Percentiles rank a stretch among this genome's conserved stretches.
Conservation (phyloP, 2,329 filamentous ascomycete species). For the Aspergillus viridinutans region DNA sequence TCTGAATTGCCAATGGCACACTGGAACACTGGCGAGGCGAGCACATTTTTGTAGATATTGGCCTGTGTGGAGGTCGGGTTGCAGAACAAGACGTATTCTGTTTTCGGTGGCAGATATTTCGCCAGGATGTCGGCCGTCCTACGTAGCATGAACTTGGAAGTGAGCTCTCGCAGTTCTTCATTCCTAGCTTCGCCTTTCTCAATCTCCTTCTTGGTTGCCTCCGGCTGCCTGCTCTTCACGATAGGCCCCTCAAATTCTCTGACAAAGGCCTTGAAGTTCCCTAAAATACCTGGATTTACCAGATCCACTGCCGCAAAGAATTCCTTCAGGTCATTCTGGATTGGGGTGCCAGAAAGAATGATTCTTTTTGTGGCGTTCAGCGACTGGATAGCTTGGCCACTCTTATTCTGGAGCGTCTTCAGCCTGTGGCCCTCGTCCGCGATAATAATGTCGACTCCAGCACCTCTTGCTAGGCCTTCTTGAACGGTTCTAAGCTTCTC, state of each 20-base stretch:
- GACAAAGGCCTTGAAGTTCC: slow-evolving; percentile 60
- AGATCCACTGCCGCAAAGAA: slow-evolving; percentile 67
- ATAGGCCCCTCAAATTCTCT: slow-evolving; percentile 63
- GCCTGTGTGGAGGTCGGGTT: slow-evolving; percentile 58
- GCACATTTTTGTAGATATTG: slow-evolving; percentile 58
- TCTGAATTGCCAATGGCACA: slow-evolving; percentile 59
- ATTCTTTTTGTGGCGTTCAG: slow-evolving; percentile 58
- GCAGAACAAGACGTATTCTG: slow-evolving; percentile 65
- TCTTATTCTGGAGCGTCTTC: slow-evolving; percentile 66
- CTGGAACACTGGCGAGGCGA: slow-evolving; percentile 62
- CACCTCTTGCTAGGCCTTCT: slow-evolving; percentile 59
- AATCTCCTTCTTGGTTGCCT: slow-evolving; percentile 56
- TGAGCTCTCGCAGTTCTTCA: slow-evolving; percentile 58
- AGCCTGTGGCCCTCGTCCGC: slow-evolving; percentile 66
- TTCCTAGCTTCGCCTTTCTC: slow-evolving; percentile 61
- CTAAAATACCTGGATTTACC: slow-evolving; percentile 63
- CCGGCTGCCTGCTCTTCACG: slow-evolving; percentile 59
- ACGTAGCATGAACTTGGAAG: slow-evolving; percentile 62
- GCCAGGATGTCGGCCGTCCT: slow-evolving; percentile 63
- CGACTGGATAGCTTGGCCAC: slow-evolving; percentile 61
- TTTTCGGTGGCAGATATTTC: slow-evolving; percentile 63
- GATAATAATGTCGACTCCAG: slow-evolving; percentile 64
- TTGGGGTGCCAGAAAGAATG: slow-evolving; percentile 63
- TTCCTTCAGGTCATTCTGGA: slow-evolving; percentile 65
- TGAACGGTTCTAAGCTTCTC: slow-evolving; percentile 64